These are phyloP conservation scores for Acer saccharum DNA, from an alignment of 345 rosid species.

Conservation along the genomic window DNA sequence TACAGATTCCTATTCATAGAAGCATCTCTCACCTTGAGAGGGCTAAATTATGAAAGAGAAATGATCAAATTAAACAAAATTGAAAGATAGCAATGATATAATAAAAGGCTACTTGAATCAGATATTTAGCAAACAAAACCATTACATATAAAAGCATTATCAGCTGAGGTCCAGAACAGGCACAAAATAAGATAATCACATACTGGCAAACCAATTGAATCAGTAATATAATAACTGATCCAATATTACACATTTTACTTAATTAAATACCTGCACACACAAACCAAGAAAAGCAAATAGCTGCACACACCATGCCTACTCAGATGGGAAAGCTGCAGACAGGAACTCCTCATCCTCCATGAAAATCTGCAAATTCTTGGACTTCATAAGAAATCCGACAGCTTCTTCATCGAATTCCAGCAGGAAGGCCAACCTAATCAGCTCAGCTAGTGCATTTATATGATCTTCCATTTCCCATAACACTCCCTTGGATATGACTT, in stretches of 20 bases:
- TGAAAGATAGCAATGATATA: not conserved
- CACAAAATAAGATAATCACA: not conserved
- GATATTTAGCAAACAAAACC: not conserved
- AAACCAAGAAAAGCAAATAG: not conserved
- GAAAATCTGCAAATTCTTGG: constrained; percentile 52
- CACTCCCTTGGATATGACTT: constrained; percentile 53
- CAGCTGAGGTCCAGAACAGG: not conserved
- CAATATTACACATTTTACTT: not conserved
- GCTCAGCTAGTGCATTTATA: constrained; percentile 43
- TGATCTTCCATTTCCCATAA: constrained; percentile 56
- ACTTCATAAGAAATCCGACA: constrained; percentile 50
- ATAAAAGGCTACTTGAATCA: not conserved
- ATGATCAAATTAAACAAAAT: not conserved
- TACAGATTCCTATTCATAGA: not conserved
- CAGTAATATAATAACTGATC: too few species aligned
- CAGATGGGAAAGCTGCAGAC: constrained; percentile 34
- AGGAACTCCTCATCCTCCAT: constrained; percentile 57
- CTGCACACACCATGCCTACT: constrained; percentile 9
- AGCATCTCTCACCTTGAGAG: not conserved
- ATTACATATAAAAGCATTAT: not conserved
- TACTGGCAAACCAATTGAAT: not conserved
- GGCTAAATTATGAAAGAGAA: not conserved
- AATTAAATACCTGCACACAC: too few species aligned
- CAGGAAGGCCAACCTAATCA: constrained; percentile 57
- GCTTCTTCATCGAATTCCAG: constrained; percentile 53